phyloP scores from a whole-genome alignment of 139 green algal species.

The Volvox africanus region DNA sequence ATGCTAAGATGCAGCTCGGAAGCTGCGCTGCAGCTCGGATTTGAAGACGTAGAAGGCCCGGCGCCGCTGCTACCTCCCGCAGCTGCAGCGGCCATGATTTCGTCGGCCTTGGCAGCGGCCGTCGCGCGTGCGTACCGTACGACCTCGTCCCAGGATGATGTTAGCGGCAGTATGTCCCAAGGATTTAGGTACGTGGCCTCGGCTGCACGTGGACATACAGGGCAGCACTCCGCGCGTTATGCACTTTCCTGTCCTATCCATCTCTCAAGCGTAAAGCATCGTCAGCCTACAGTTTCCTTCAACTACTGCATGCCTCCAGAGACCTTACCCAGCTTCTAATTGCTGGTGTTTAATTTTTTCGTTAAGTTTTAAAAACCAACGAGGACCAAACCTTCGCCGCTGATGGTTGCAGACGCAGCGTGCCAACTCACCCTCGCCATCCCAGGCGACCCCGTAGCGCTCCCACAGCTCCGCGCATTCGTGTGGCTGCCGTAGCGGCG shows the following conservation, averaged over 20 bases:
- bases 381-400: too few species aligned
- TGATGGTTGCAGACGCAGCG: too few species aligned
- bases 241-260: too few species aligned
- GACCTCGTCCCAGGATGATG: slow-evolving; percentile 11
- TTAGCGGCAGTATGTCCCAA: slow-evolving; percentile 1
- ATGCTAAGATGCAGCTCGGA: background rate
- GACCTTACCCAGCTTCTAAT: too few species aligned
- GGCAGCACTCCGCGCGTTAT: too few species aligned
- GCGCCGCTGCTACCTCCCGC: background rate
- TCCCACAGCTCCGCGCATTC: background rate
- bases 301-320: too few species aligned
- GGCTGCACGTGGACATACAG: background rate
- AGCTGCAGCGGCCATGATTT: background rate
- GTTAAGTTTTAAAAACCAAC: too few species aligned
- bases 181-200: background rate
- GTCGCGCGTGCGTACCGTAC: background rate
- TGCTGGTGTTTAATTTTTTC: too few species aligned
- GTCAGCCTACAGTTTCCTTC: too few species aligned
- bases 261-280: too few species aligned
- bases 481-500: background rate
- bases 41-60: background rate
- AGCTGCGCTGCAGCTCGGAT: background rate
- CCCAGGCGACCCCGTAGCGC: slow-evolving; percentile 12
- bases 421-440: slow-evolving; percentile 2
- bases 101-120: slow-evolving; percentile 1